Evolutionary conservation across 306 rosid species (phyloP).

Genomic region (Ormosia emarginata): DNA sequence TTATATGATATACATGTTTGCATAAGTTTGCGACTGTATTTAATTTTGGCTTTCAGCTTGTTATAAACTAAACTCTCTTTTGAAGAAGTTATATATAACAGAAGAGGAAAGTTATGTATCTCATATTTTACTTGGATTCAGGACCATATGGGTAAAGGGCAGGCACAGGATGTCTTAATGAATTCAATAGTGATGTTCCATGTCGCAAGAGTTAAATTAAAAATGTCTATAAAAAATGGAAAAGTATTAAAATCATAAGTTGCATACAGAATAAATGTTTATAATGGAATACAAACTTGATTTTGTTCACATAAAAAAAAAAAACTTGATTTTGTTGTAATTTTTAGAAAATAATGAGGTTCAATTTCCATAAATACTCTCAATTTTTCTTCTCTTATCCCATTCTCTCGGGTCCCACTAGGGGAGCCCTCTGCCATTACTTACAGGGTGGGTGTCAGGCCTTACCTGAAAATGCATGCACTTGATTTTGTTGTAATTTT

Average conservation of each 20-base stretch:
- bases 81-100: neutral
- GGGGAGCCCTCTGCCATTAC: too few relatives aligned
- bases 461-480: too few relatives aligned
- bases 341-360: too few relatives aligned
- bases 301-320: neutral
- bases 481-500: neutral
- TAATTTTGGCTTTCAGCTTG: conserved; percentile 1
- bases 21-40: neutral
- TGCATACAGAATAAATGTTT: neutral
- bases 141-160: neutral
- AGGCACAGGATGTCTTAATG: neutral
- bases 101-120: neutral
- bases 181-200: neutral
- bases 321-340: too few relatives aligned
- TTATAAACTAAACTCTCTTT: neutral
- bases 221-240: neutral
- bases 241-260: neutral
- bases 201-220: neutral
- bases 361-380: too few relatives aligned
- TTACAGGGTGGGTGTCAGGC: too few relatives aligned
- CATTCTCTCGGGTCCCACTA: too few relatives aligned
- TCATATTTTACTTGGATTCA: neutral
- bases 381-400: too few relatives aligned
- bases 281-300: neutral
- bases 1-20: conserved; percentile 7